A percentile compares a stretch with the other conserved stretches of the same genome.
Conservation (phyloP, 2,329 filamentous ascomycete genomes). For the Nothopassalora personata region DNA sequence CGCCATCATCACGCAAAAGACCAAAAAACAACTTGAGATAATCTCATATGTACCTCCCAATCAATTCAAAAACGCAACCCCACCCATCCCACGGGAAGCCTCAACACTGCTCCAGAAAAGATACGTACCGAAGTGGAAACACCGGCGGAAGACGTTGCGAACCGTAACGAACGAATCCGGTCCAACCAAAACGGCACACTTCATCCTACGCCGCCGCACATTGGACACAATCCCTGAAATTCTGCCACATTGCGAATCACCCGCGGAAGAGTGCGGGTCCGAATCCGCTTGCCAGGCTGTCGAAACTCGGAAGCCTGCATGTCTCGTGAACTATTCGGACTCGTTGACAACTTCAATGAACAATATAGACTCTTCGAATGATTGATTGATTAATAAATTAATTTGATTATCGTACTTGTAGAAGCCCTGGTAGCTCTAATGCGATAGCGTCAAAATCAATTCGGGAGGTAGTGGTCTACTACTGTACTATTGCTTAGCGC, state of each 20-base stretch:
- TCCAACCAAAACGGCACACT: background rate
- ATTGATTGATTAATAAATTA: no score
- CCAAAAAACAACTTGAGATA: background rate
- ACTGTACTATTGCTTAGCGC: no score
- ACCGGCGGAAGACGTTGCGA: background rate
- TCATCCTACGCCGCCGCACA: background rate
- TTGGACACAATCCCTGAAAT: background rate
- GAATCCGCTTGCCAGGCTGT: no score
- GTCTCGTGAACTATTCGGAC: no score
- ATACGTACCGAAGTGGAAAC: background rate
- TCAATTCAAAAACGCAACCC: background rate
- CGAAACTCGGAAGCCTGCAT: no score
- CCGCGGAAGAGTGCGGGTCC: background rate
- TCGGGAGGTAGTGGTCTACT: no score
- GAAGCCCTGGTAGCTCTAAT: no score
- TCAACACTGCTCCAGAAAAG: background rate
- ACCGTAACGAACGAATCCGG: background rate
- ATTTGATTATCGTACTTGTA: no score
- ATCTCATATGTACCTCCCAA: background rate
- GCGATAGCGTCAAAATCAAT: no score
- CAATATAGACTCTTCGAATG: background rate
- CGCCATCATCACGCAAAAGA: background rate
- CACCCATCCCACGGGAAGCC: background rate
- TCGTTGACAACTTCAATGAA: no score
- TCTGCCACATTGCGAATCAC: background rate